A percentile compares a stretch with the other conserved stretches of the same genome.
phyloP scores from a whole-genome alignment of 371 early-diverging fungal genomes.

The Lichtheimia ornata region DNA sequence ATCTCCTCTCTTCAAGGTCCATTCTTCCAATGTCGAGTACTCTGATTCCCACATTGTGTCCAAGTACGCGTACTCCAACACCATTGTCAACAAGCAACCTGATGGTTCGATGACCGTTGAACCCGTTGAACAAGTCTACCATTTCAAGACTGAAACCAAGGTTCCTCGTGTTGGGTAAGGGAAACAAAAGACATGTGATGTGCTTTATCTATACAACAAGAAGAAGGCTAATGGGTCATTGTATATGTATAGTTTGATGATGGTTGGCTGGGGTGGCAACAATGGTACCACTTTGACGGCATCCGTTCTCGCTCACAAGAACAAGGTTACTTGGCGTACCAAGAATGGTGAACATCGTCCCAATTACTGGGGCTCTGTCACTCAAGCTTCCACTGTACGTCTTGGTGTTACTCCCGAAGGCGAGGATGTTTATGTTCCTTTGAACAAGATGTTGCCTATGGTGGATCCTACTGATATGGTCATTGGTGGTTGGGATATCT shows the following conservation, averaged over 20 bases:
- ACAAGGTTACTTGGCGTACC: slow-evolving; percentile 86
- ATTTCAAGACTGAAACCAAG: slow-evolving; percentile 83
- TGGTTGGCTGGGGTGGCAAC: slow-evolving; percentile 99
- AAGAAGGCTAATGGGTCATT: not conserved
- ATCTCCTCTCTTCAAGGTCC: slow-evolving; percentile 75
- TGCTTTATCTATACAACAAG: too few species aligned
- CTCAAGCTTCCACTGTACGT: slow-evolving; percentile 93
- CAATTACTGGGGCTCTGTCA: slow-evolving; percentile 96
- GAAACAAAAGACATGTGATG: not conserved
- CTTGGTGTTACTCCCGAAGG: slow-evolving; percentile 84
- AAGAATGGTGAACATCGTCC: slow-evolving; percentile 87
- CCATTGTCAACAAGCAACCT: slow-evolving; percentile 71
- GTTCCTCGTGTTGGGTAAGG: slow-evolving; percentile 84
- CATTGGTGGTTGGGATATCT: slow-evolving; percentile 98
- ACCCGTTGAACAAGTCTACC: slow-evolving; percentile 85
- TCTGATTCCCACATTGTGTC: slow-evolving; percentile 79
- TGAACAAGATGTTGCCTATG: slow-evolving; percentile 91
- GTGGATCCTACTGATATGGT: slow-evolving; percentile 95
- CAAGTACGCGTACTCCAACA: slow-evolving; percentile 87
- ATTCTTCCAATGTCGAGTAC: slow-evolving; percentile 87
- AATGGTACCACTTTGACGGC: slow-evolving; percentile 97
- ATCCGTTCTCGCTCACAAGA: slow-evolving; percentile 90
- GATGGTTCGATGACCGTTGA: slow-evolving; percentile 73
- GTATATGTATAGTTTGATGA: slow-evolving; percentile 91
- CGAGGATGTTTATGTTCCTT: slow-evolving; percentile 87